Conservation (phyloP, 371 early-diverging fungal species). For the Gilbertella persicaria region DNA sequence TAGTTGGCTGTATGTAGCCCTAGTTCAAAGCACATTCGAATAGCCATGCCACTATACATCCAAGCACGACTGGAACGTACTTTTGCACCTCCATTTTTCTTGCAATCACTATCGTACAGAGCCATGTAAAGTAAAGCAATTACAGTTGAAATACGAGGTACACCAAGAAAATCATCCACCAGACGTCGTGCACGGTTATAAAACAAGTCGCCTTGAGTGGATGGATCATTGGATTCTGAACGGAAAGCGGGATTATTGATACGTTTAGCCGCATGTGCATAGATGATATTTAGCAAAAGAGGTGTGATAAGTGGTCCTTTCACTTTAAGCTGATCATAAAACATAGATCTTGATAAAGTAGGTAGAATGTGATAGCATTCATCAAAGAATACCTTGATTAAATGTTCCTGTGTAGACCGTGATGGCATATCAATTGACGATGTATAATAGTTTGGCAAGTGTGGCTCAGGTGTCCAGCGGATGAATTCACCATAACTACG, state of each 20-base stretch:
- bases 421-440: constrained; percentile 47
- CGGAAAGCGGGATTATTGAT: constrained; percentile 25
- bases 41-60: constrained; percentile 50
- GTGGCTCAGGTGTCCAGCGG: constrained; percentile 34
- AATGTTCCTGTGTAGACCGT: constrained; percentile 36
- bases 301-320: constrained; percentile 48
- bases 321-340: constrained; percentile 45
- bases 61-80: constrained; percentile 34
- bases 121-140: constrained; percentile 48
- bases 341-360: constrained; percentile 38
- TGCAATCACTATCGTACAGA: constrained; percentile 32
- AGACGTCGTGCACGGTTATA: constrained; percentile 43
- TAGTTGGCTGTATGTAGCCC: constrained; percentile 45
- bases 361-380: constrained; percentile 38
- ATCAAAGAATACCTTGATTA: constrained; percentile 38
- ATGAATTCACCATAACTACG: constrained; percentile 26
- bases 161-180: constrained; percentile 51
- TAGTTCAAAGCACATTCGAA: constrained; percentile 43
- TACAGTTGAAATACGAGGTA: constrained; percentile 48
- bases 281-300: constrained; percentile 43
- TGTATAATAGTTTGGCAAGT: constrained; percentile 24
- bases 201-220: constrained; percentile 32
- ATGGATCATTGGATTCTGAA: constrained; percentile 21
- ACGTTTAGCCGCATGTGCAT: constrained; percentile 47
- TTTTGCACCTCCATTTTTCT: background rate